Percentiles rank a stretch among this genome's conserved stretches.
These are phyloP conservation scores for Hirschioporus abietinus DNA, from an alignment of 768 basidiomycete genomes.

Conservation along the genomic window DNA sequence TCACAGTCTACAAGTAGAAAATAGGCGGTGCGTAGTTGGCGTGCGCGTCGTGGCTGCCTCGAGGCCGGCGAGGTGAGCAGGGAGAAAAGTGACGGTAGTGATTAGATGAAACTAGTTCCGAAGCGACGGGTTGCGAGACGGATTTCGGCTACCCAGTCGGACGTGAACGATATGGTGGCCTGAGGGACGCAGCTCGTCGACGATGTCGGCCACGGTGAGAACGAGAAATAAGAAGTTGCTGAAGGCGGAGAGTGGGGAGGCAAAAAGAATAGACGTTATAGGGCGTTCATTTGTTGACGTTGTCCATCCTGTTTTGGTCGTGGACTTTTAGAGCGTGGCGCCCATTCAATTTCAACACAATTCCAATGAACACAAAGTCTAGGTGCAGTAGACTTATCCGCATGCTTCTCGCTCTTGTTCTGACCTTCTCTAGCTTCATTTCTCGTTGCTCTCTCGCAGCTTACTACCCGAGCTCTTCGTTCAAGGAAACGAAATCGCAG, in stretches of 20 bases:
- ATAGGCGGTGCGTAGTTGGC: constrained; percentile 3
- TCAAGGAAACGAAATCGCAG: background rate
- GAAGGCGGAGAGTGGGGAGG: background rate
- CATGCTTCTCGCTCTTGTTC: background rate
- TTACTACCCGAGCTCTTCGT: background rate
- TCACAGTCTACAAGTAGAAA: background rate
- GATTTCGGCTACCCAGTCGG: background rate
- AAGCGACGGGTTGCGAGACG: background rate
- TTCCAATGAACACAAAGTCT: background rate
- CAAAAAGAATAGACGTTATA: background rate
- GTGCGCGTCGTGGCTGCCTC: constrained; percentile 5
- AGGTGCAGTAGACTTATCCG: background rate
- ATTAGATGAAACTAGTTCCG: constrained; percentile 1
- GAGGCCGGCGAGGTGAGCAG: constrained; percentile 4
- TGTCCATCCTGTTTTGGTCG: background rate
- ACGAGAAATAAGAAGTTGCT: background rate
- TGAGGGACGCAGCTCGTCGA: background rate
- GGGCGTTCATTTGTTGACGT: background rate
- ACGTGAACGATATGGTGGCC: background rate
- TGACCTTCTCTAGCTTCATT: background rate
- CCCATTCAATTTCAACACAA: background rate
- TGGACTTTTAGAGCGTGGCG: background rate
- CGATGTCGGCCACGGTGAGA: background rate
- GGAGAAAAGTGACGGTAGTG: background rate
- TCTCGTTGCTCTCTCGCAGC: background rate